phyloP scores from a whole-genome alignment of 192 early-diverging fungal species.

The Podochytrium sp. region DNA sequence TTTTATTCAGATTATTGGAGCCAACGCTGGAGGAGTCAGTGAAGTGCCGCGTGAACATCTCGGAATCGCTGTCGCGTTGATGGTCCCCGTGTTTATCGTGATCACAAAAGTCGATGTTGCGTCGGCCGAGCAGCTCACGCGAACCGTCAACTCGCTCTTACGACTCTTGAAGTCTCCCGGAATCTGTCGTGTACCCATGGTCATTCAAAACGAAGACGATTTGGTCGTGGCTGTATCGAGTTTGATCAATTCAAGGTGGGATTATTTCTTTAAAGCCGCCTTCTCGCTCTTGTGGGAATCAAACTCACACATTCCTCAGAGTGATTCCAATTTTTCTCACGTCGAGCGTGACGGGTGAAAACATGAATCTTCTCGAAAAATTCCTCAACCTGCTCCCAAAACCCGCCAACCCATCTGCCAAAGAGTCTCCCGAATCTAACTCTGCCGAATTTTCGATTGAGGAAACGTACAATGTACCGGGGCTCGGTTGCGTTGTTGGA shows the following conservation, averaged over 20 bases:
- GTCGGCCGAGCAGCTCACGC: slow-evolving; percentile 42
- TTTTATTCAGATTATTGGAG: slow-evolving; percentile 58
- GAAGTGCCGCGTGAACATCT: slow-evolving; percentile 82
- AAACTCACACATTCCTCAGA: slow-evolving; percentile 9
- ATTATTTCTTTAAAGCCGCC: neutral
- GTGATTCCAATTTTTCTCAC: slow-evolving; percentile 84
- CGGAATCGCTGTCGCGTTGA: slow-evolving; percentile 72
- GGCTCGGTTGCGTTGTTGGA: slow-evolving; percentile 54
- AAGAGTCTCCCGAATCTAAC: slow-evolving; percentile 19
- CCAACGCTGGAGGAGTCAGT: slow-evolving; percentile 64
- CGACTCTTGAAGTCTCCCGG: slow-evolving; percentile 48
- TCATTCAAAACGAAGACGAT: slow-evolving; percentile 54
- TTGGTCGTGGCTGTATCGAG: slow-evolving; percentile 38
- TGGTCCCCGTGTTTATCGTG: slow-evolving; percentile 79
- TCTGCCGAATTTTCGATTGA: slow-evolving; percentile 75
- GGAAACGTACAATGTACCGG: slow-evolving; percentile 74
- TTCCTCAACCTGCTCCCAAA: slow-evolving; percentile 77
- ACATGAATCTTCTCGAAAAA: slow-evolving; percentile 66
- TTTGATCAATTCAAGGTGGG: slow-evolving; percentile 33
- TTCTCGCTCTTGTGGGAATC: neutral
- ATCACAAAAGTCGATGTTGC: slow-evolving; percentile 83
- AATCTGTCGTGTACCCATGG: slow-evolving; percentile 47
- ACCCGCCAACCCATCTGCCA: slow-evolving; percentile 33
- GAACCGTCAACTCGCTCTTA: slow-evolving; percentile 48
- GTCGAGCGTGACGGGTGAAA: slow-evolving; percentile 81